Evolutionary conservation across 441 rosid species (phyloP).

Genomic region (Dalechampia spathulata): DNA sequence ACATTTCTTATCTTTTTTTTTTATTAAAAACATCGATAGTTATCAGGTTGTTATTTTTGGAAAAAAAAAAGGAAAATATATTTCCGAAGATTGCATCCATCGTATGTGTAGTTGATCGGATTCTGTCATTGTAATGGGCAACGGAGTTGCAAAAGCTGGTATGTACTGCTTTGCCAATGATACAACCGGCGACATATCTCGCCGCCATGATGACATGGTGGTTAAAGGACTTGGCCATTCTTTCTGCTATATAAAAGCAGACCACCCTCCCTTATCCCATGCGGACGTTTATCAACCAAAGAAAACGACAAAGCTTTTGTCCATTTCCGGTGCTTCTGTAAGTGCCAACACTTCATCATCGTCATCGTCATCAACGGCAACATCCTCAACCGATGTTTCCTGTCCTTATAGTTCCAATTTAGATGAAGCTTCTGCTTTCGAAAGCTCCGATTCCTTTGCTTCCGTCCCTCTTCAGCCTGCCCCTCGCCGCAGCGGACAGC

Average conservation of each 20-base stretch:
- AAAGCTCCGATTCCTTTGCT: constrained; percentile 39
- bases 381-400: constrained; percentile 20
- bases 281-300: constrained; percentile 29
- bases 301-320: constrained; percentile 32
- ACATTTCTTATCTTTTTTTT: too few species aligned
- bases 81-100: too few species aligned
- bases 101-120: not conserved
- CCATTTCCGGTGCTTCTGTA: constrained; percentile 48
- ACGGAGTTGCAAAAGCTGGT: constrained; percentile 31
- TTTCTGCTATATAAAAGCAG: constrained; percentile 39
- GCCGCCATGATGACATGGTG: constrained; percentile 25
- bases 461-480: constrained; percentile 41
- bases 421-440: constrained; percentile 36
- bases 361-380: constrained; percentile 25
- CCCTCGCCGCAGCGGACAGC: constrained; percentile 22
- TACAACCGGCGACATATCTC: constrained; percentile 19
- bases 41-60: too few species aligned
- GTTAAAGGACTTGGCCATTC: constrained; percentile 38
- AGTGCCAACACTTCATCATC: constrained; percentile 47
- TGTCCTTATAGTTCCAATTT: constrained; percentile 18
- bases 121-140: constrained; percentile 26
- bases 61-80: too few species aligned
- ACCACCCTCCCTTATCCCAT: constrained; percentile 20
- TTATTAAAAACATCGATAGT: too few species aligned
- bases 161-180: constrained; percentile 22